Evolutionary conservation across 2,329 filamentous ascomycete genomes (phyloP), one percentile per base, ranked within the genome.

Genomic region (Teratosphaeria epicoccoides): DNA sequence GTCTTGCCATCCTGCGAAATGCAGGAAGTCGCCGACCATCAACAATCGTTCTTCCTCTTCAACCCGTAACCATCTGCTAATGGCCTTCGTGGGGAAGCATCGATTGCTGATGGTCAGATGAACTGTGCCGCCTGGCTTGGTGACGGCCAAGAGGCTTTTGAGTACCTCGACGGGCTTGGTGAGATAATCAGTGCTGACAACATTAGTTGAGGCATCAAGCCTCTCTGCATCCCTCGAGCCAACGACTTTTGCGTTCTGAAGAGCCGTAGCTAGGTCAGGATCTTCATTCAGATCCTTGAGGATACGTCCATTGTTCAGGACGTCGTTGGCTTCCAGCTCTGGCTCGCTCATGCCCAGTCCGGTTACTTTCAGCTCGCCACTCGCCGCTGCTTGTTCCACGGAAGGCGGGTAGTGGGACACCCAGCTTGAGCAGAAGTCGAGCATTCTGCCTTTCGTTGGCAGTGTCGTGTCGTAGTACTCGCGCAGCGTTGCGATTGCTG

Each of bases 341-440:
- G 64, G 58, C 5, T 62, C 53, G 48, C 76, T 78, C 67, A 80
- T 70, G 0, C 76, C 76, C 45, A 74, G 65, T 0, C 75, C 76
- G 0, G 68, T 63, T n/a, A 78, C 65, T 49, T 71, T 57, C 48
- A 75, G 46, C 0, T 68, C 59, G 2, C 66, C 63, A 1, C 53
- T 57, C 17, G 59, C 50, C 0, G 64, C 66, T 0, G 67, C 68
- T 3, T 62, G 53, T 23, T 68, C 66, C 3, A 70, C 23, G 0
- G 54, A 46, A 0, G 56, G 7, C 0, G 74, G 73, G 52, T 73
- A 76, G 55, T 75, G 75, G 6, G 65, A 72, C 3, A 74, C 66
- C 76, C 76, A 78, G 24, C 70, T 73, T 0, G 68, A 71, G 58
- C 76, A 79, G 53, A 78, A 67, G 53, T 79, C 76, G 10, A 79